phyloP scores from a whole-genome alignment of 2,329 filamentous ascomycete species.

The Parasarocladium wereldwijsianum region DNA sequence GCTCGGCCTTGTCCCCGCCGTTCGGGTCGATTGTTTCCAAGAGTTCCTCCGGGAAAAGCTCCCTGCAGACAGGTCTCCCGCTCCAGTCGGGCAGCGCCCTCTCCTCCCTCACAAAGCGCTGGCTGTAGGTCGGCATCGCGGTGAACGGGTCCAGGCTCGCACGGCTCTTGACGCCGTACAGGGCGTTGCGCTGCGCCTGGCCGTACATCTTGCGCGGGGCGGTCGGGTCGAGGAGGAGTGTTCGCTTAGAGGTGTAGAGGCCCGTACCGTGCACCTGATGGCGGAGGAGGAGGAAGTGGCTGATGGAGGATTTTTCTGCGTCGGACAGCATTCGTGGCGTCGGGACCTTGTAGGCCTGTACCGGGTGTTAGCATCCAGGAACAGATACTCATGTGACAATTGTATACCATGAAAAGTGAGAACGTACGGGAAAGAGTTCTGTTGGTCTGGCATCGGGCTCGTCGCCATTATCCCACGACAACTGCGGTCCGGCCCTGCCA shows the following conservation, averaged over 20 bases:
- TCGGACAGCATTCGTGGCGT: conserved; percentile 25
- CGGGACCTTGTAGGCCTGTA: conserved; percentile 35
- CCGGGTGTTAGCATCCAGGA: neutral
- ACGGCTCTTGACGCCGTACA: conserved; percentile 38
- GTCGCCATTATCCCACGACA: conserved; percentile 37
- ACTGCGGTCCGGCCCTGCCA: conserved; percentile 30
- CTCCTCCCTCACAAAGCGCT: conserved; percentile 35
- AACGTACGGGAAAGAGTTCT: conserved; percentile 42
- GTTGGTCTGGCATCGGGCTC: conserved; percentile 42
- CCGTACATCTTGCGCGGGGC: conserved; percentile 31
- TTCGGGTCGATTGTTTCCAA: conserved; percentile 37
- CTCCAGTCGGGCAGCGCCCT: conserved; percentile 39
- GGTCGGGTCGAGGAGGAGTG: conserved; percentile 22
- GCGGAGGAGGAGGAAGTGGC: conserved; percentile 39
- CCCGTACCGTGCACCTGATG: conserved; percentile 39
- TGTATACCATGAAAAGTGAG: neutral
- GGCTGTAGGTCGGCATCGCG: conserved; percentile 42
- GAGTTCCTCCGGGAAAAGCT: conserved; percentile 42
- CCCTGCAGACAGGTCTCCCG: conserved; percentile 31
- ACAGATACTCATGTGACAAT: neutral
- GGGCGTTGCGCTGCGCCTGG: conserved; percentile 42
- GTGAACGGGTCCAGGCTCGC: conserved; percentile 43
- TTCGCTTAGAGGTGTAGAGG: conserved; percentile 41
- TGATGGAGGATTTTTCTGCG: conserved; percentile 31
- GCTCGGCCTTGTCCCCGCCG: conserved; percentile 4